Conservation (phyloP, 2,329 filamentous ascomycete species). For the Colletotrichum sp. region DNA sequence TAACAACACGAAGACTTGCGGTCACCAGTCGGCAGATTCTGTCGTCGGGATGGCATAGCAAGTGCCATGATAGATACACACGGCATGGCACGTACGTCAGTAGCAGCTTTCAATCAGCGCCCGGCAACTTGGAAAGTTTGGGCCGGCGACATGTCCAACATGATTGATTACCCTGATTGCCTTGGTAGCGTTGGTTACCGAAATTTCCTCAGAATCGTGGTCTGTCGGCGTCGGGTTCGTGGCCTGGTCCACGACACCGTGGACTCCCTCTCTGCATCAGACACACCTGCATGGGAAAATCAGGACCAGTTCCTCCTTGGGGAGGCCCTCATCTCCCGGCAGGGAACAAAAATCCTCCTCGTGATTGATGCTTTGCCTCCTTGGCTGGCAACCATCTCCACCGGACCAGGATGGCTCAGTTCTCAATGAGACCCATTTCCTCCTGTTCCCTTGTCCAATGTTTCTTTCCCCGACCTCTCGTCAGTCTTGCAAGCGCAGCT, state of each 20-base stretch:
- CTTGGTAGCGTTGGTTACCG: neutral
- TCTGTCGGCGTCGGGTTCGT: neutral
- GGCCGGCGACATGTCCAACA: neutral
- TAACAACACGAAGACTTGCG: neutral
- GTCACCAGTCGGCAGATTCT: neutral
- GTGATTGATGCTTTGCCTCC: slow-evolving; percentile 17
- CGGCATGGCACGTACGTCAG: neutral
- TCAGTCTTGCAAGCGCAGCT: slow-evolving; percentile 19
- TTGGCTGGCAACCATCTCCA: slow-evolving; percentile 16
- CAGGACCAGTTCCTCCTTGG: neutral
- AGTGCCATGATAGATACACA: neutral
- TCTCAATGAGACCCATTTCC: slow-evolving; percentile 4
- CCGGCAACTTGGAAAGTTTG: neutral
- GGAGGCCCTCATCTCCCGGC: slow-evolving; percentile 15
- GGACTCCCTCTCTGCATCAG: neutral
- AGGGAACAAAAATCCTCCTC: slow-evolving; percentile 9
- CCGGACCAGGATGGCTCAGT: slow-evolving; percentile 7
- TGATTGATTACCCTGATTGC: neutral
- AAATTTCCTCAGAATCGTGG: neutral
- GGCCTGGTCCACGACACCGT: neutral
- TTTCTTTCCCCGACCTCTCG: slow-evolving; percentile 23
- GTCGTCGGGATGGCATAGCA: neutral
- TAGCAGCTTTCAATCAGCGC: neutral
- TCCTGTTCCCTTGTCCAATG: slow-evolving; percentile 10
- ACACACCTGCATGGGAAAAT: slow-evolving; percentile 1